Conservation (phyloP, 441 rosid species). For the Pelargonium fulgidum region DNA sequence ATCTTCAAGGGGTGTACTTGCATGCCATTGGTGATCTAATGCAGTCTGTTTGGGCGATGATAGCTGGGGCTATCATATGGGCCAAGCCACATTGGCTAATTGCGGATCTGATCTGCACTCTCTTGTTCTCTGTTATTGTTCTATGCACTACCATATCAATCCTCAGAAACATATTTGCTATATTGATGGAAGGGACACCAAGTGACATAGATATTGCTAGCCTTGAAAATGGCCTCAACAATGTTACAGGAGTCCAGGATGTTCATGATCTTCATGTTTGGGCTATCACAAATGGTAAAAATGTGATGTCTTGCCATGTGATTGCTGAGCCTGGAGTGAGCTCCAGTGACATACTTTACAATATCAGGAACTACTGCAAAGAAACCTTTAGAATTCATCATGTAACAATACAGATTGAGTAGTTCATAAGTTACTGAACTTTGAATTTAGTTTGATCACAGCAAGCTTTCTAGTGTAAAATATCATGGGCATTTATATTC, state of each 20-base stretch:
- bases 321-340: constrained; percentile 41
- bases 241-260: constrained; percentile 45
- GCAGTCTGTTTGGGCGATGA: constrained; percentile 67
- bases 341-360: constrained; percentile 34
- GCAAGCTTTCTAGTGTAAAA: too few species aligned
- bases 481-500: too few species aligned
- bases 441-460: too few species aligned
- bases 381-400: constrained; percentile 44
- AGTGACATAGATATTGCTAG: constrained; percentile 32
- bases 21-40: constrained; percentile 66
- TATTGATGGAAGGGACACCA: constrained; percentile 60
- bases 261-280: constrained; percentile 74
- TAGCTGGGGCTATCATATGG: constrained; percentile 67
- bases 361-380: constrained; percentile 50
- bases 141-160: constrained; percentile 47
- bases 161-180: constrained; percentile 44
- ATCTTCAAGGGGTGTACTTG: constrained; percentile 72
- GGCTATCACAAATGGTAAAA: constrained; percentile 56
- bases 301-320: constrained; percentile 59
- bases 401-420: constrained; percentile 64
- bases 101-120: constrained; percentile 62
- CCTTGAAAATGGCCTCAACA: constrained; percentile 40
- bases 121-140: constrained; percentile 49
- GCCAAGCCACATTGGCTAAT: constrained; percentile 44
- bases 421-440: neutral